Percentiles rank a stretch among this genome's conserved stretches.
Conservation (phyloP, 495 filamentous ascomycete genomes). For the Daldinia vernicosa region DNA sequence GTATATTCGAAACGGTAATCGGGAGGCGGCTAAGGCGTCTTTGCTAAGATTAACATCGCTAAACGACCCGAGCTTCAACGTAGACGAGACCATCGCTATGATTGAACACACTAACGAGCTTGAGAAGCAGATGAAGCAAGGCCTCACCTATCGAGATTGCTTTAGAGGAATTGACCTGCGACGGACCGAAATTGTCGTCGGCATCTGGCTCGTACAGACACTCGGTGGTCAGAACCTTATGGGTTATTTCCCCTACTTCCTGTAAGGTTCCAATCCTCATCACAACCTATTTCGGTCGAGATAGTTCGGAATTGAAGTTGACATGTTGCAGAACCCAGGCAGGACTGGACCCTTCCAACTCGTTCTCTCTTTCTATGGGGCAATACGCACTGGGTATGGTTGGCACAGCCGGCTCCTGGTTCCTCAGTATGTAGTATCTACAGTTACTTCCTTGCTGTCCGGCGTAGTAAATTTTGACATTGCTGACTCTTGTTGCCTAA, state of each 20-base stretch:
- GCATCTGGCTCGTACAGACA: conserved; percentile 74
- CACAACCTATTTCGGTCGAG: not conserved
- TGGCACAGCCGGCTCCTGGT: conserved; percentile 61
- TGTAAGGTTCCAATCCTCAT: conserved; percentile 40
- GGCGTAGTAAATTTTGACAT: too few relatives aligned
- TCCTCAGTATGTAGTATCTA: conserved; percentile 44
- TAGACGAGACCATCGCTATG: conserved; percentile 73
- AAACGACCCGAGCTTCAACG: conserved; percentile 63
- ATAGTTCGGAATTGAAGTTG: not conserved
- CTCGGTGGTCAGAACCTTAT: conserved; percentile 72
- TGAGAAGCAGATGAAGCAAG: conserved; percentile 65
- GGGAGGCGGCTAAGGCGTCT: conserved; percentile 63
- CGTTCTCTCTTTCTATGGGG: conserved; percentile 59
- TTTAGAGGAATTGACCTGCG: conserved; percentile 72
- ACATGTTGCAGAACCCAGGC: conserved; percentile 59
- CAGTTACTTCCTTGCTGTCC: not conserved
- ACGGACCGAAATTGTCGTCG: conserved; percentile 72
- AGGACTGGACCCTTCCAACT: conserved; percentile 62
- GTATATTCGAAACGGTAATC: conserved; percentile 68
- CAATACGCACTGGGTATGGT: conserved; percentile 60
- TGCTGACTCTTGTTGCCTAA: not conserved
- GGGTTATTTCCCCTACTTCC: conserved; percentile 76
- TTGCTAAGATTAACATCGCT: conserved; percentile 67
- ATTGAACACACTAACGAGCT: conserved; percentile 75
- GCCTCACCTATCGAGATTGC: conserved; percentile 70